Conservation (phyloP, 176 grass and related monocot species). For the Musa schizocarpa region DNA sequence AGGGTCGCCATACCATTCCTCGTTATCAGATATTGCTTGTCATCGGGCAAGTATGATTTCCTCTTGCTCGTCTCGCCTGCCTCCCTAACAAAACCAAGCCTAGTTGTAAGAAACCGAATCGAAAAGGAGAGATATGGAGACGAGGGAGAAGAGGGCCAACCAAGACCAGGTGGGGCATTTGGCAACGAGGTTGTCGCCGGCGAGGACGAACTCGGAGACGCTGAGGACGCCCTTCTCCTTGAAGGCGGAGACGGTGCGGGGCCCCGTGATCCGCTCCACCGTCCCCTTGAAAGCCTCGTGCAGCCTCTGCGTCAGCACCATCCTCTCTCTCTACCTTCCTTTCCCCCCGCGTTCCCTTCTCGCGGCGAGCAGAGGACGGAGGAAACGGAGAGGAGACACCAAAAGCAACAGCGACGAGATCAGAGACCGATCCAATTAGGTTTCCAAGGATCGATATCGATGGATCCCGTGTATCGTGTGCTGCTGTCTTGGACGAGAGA, state of each 20-base stretch:
- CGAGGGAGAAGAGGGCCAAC: constrained; percentile 24
- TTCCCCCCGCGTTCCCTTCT: neutral
- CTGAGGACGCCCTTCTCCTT: constrained; percentile 91
- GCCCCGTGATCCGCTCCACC: constrained; percentile 64
- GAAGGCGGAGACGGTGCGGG: constrained; percentile 82
- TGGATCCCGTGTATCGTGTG: neutral
- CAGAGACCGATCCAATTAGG: neutral
- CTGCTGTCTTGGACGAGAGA: too few relatives aligned
- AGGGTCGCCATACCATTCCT: constrained; percentile 56
- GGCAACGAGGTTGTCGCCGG: constrained; percentile 95
- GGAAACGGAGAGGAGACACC: neutral
- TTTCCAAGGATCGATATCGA: neutral
- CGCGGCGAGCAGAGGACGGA: neutral
- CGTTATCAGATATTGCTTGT: constrained; percentile 86
- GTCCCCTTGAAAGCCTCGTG: constrained; percentile 77
- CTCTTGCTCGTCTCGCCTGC: constrained; percentile 75
- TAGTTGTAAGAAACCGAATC: too few relatives aligned
- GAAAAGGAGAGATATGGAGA: neutral
- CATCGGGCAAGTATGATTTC: constrained; percentile 58
- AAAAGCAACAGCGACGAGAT: neutral
- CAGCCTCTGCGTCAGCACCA: constrained; percentile 72
- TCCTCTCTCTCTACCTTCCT: neutral
- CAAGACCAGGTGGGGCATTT: constrained; percentile 99
- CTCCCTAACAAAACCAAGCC: constrained; percentile 48
- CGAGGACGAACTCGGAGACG: constrained; percentile 82